Percentiles rank a stretch among this genome's conserved stretches.
Conservation (phyloP, 169 alveolate genomes). For the Eimeria praecox region DNA sequence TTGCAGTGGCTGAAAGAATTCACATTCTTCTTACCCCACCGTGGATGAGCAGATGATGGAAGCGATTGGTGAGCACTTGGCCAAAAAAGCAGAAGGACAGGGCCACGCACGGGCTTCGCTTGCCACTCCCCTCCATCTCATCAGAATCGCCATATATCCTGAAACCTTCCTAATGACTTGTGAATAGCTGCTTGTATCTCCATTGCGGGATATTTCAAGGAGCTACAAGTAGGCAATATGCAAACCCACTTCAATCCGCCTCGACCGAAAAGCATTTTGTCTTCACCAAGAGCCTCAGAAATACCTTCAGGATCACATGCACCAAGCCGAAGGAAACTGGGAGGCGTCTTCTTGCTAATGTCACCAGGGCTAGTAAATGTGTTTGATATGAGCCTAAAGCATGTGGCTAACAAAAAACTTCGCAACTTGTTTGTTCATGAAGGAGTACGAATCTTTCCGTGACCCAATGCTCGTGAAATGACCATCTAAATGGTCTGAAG, state of each 20-base stretch:
- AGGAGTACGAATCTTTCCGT: background rate
- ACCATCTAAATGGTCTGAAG: background rate
- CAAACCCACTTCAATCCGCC: background rate
- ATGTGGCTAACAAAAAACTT: background rate
- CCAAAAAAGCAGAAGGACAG: background rate
- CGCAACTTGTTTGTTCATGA: background rate
- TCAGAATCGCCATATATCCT: background rate
- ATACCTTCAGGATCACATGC: background rate
- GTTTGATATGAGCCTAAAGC: background rate
- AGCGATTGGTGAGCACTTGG: background rate
- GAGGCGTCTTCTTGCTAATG: background rate
- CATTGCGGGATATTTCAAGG: too few relatives aligned
- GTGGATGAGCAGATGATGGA: background rate
- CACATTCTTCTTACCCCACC: conserved; percentile 64
- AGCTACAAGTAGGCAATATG: background rate
- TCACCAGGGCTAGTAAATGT: background rate
- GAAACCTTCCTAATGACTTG: background rate
- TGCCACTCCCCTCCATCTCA: background rate
- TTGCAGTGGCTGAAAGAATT: conserved; percentile 60
- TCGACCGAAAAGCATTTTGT: background rate
- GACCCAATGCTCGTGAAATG: background rate
- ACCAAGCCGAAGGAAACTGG: background rate
- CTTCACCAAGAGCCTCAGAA: background rate
- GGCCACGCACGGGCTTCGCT: background rate
- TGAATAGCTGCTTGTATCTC: background rate